phyloP scores from a whole-genome alignment of 2,329 filamentous ascomycete species.

The Sporothrix curviconia region DNA sequence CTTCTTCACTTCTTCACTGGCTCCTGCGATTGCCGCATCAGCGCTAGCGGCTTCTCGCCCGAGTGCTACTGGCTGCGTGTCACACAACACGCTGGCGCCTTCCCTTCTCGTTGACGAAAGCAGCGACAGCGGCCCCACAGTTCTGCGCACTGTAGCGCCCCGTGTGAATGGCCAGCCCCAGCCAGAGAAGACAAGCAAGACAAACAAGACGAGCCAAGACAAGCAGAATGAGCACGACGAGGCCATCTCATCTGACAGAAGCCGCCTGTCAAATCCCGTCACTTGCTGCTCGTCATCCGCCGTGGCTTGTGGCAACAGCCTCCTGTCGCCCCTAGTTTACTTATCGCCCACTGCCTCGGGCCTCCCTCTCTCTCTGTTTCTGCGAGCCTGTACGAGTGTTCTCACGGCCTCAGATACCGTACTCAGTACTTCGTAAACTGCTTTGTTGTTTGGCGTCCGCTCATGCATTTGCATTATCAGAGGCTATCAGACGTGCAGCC shows the following conservation, averaged over 20 bases:
- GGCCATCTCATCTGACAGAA: constrained; percentile 4
- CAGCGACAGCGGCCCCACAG: background rate
- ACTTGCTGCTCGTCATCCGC: constrained; percentile 17
- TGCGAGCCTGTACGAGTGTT: no score
- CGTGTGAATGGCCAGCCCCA: constrained; percentile 1
- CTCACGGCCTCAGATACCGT: no score
- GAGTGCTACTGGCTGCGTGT: background rate
- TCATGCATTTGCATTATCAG: background rate
- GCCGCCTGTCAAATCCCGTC: constrained; percentile 16
- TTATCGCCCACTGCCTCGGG: constrained; percentile 4
- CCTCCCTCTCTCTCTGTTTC: background rate
- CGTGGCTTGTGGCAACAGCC: background rate
- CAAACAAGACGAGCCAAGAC: no score
- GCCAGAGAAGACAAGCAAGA: background rate
- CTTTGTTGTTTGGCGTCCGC: background rate
- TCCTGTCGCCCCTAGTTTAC: background rate
- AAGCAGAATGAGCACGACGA: no score
- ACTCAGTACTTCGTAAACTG: background rate
- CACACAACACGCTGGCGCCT: background rate
- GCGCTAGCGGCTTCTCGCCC: background rate
- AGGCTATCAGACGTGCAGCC: constrained; percentile 4
- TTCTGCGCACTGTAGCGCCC: background rate
- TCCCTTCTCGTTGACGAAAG: background rate
- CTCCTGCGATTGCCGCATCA: background rate
- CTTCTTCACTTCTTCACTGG: no score